phyloP scores from a whole-genome alignment of 352 stramenopile species.

The Phytophthora quininea region DNA sequence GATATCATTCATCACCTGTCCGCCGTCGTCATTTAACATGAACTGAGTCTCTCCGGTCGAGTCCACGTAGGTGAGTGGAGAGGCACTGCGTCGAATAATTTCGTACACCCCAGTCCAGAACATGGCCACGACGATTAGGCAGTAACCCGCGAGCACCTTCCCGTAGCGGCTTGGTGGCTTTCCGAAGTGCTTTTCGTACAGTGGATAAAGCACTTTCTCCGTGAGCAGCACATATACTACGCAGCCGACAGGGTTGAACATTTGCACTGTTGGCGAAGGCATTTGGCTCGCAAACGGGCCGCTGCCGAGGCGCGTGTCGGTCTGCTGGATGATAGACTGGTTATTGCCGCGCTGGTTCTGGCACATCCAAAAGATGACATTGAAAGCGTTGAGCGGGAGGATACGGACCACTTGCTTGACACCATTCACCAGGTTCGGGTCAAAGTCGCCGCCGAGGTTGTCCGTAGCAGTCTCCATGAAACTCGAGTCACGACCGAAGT shows the following conservation, averaged over 20 bases:
- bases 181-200: conserved; percentile 37
- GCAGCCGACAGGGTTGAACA: conserved; percentile 46
- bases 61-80: conserved; percentile 19
- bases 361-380: conserved; percentile 54
- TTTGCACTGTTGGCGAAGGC: conserved; percentile 44
- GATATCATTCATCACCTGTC: conserved; percentile 45
- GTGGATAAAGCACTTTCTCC: conserved; percentile 44
- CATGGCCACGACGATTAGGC: conserved; percentile 40
- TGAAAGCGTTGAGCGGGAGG: conserved; percentile 33
- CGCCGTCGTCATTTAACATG: conserved; percentile 33
- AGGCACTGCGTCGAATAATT: conserved; percentile 29
- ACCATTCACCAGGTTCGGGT: conserved; percentile 42
- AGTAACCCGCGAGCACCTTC: conserved; percentile 37
- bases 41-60: conserved; percentile 17
- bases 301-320: conserved; percentile 40
- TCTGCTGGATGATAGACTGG: conserved; percentile 65
- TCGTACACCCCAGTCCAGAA: conserved; percentile 43
- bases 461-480: conserved; percentile 50
- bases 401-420: conserved; percentile 45
- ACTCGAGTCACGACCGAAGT: conserved; percentile 38
- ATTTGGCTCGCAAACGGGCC: conserved; percentile 40
- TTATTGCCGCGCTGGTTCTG: conserved; percentile 69
- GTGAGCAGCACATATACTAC: conserved; percentile 41
- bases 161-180: conserved; percentile 48
- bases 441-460: conserved; percentile 38